Conservation (phyloP, 257 asterid species). For the Solanum stenotomum region DNA sequence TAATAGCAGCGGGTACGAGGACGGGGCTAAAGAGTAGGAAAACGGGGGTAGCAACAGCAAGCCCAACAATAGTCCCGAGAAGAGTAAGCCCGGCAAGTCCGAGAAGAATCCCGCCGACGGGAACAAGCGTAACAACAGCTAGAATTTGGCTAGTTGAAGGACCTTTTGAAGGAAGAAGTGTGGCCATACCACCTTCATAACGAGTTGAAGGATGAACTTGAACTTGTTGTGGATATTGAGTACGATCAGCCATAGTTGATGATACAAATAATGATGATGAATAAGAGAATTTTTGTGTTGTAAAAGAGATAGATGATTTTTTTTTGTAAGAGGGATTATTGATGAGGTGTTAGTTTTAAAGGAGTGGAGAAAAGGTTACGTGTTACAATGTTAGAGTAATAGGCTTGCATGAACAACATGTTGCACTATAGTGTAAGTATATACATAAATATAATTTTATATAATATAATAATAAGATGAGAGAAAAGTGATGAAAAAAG, state of each 20-base stretch:
- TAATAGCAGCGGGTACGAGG: constrained; percentile 1
- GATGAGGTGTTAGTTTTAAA: neutral
- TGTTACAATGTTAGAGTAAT: neutral
- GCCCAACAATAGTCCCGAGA: constrained; percentile 5
- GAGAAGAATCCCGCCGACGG: neutral
- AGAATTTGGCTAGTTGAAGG: constrained; percentile 4
- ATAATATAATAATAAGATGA: neutral
- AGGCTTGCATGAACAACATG: constrained; percentile 8
- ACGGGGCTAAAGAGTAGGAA: constrained; percentile 19
- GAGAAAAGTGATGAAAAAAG: neutral
- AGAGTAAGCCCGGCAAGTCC: constrained; percentile 10
- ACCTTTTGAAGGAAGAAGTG: neutral
- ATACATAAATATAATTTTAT: too few species aligned
- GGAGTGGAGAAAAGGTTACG: neutral
- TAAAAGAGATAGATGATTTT: too few species aligned
- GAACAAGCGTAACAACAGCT: neutral
- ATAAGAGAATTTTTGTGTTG: neutral
- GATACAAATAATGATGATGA: neutral
- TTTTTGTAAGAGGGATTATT: neutral
- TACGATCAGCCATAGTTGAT: neutral
- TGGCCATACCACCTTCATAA: neutral
- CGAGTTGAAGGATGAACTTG: constrained; percentile 2
- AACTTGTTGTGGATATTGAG: neutral
- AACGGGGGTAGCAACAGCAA: neutral
- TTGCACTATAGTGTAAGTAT: neutral